A percentile compares a stretch with the other conserved stretches of the same genome.
Evolutionary conservation across 2,329 filamentous ascomycete genomes (phyloP).

Genomic region (Xylariaceae sp.): DNA sequence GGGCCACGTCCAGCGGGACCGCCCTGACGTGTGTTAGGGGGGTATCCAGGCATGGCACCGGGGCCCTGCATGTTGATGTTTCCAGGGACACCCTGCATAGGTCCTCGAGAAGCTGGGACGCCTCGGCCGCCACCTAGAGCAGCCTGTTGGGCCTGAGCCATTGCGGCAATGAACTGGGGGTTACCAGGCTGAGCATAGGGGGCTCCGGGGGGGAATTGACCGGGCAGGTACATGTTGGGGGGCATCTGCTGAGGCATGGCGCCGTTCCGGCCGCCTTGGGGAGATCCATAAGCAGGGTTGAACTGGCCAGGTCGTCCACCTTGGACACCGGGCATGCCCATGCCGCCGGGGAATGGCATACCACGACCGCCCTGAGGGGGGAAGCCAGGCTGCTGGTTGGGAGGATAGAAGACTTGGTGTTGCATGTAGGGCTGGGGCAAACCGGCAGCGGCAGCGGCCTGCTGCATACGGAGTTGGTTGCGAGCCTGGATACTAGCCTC

Average conservation of each 20-base stretch:
- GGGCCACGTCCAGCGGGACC: constrained; percentile 38
- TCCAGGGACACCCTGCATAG: constrained; percentile 69
- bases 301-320: constrained; percentile 82
- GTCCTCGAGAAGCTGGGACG: constrained; percentile 61
- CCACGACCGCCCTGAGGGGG: constrained; percentile 60
- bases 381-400: constrained; percentile 70
- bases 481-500: constrained; percentile 98
- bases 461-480: constrained; percentile 97
- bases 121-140: constrained; percentile 57
- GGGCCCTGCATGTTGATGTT: constrained; percentile 55
- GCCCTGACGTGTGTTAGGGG: constrained; percentile 47
- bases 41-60: constrained; percentile 50
- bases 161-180: constrained; percentile 74
- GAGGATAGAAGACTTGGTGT: constrained; percentile 86
- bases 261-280: constrained; percentile 82
- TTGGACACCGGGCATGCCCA: constrained; percentile 66
- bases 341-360: constrained; percentile 57
- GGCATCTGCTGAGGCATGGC: constrained; percentile 76
- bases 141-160: constrained; percentile 68
- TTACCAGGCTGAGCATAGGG: constrained; percentile 76
- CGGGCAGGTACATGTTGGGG: constrained; percentile 78
- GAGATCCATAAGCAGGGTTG: constrained; percentile 68
- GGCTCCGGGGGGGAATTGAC: constrained; percentile 71
- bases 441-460: constrained; percentile 83
- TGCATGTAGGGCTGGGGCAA: constrained; percentile 87